Percentiles rank a stretch among this genome's conserved stretches.
Conservation (phyloP, 495 filamentous ascomycete genomes). For the Niebla homalea region DNA sequence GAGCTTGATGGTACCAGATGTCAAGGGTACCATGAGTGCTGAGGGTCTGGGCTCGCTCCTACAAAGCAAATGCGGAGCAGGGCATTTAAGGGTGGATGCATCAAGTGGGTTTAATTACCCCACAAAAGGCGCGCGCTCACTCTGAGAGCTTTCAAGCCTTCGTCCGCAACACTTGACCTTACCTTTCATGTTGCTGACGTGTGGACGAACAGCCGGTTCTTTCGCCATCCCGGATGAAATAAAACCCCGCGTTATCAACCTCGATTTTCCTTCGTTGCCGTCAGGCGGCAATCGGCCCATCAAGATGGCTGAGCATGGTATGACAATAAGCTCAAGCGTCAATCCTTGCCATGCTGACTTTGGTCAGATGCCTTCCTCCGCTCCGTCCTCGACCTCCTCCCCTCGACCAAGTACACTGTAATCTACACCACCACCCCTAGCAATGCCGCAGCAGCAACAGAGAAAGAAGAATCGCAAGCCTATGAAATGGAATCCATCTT, state of each 20-base stretch:
- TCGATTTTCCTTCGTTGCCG: slow-evolving; percentile 40
- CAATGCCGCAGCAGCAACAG: not conserved
- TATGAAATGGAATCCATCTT: slow-evolving; percentile 42
- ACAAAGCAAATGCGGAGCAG: slow-evolving; percentile 38
- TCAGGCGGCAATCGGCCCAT: slow-evolving; percentile 24
- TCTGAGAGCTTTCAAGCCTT: not conserved
- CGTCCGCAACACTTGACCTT: slow-evolving; percentile 8
- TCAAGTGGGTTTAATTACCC: slow-evolving; percentile 39
- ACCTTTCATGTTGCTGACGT: not conserved
- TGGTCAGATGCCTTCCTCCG: slow-evolving; percentile 45
- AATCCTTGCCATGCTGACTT: not conserved
- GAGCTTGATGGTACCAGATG: slow-evolving; percentile 43
- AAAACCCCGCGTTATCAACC: slow-evolving; percentile 33
- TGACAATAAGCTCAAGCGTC: not conserved
- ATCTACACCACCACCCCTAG: slow-evolving; percentile 43
- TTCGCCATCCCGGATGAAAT: slow-evolving; percentile 33
- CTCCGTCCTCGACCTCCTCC: slow-evolving; percentile 42
- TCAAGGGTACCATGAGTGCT: slow-evolving; percentile 45
- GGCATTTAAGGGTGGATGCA: slow-evolving; percentile 41
- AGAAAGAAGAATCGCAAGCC: slow-evolving; percentile 21
- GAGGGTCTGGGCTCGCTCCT: slow-evolving; percentile 40
- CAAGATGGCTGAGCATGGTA: slow-evolving; percentile 38
- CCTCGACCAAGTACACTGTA: slow-evolving; percentile 43
- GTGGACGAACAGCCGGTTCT: slow-evolving; percentile 25
- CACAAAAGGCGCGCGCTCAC: no score